Base-by-base conservation (phyloP, 2,329 filamentous ascomycete species). In the Diaporthe citriasiana region DNA sequence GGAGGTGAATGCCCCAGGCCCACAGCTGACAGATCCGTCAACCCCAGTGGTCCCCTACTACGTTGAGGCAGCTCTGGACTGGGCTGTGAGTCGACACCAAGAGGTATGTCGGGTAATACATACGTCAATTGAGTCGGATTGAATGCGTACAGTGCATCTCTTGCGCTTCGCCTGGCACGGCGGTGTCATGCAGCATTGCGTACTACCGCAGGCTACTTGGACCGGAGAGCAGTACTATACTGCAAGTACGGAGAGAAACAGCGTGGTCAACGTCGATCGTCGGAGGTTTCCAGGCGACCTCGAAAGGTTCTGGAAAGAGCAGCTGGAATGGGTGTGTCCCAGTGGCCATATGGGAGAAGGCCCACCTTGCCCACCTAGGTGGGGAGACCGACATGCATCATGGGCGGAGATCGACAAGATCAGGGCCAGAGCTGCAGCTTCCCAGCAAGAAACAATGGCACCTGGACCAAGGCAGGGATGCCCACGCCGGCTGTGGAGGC, bases 341-440 rank as follows among this genome's bases (percentile, higher is more conserved):
- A 66, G 60, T 22, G 63, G 63, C 63, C 63, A 66, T 66, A 66
- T 66, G 63, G 63, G 22, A 13, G 45, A 25, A 22, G 60, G 17
- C 56, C 57, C 38, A 45, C 38, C 15, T 45, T 30, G 30, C 19
- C 33, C 63, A 51, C 47, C 30, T 40, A 13, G 63, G 63, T 68
- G 63, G 47, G 30, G 60, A 35, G 60, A 35, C 63, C 9, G 47
- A 53, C n/a, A 40, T 68, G 63, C 63, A 68, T 53, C 47, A 68
- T 68, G 47, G 47, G 47, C 63, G 63, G 47, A 25, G 63, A 53
- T 68, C 33, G 63, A 53, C 40, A 51, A 68, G 63, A 68, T 68
- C 63, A 68, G 63, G 63, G 63, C 63, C 47, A 53, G 63, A 53
- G 63, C 47, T 68, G 63, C 63, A 68, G 47, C 59, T 47, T 63